phyloP scores from a whole-genome alignment of 352 stramenopile genomes.

The Globisporangium sylvaticum region DNA sequence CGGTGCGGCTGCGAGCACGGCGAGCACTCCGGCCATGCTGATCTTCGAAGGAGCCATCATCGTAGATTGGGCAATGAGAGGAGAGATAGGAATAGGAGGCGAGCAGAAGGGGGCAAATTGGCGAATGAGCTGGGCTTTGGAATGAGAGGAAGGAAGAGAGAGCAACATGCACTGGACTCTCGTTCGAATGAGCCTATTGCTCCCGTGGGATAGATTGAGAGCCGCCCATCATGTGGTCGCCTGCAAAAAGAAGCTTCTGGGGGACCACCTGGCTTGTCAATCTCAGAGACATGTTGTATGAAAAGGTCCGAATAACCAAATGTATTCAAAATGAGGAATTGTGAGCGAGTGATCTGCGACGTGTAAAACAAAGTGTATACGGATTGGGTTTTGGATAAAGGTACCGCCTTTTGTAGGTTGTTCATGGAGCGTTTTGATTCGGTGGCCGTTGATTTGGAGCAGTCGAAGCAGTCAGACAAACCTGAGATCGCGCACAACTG shows the following conservation, averaged over 20 bases:
- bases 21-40: constrained; percentile 1
- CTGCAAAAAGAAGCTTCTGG: constrained; percentile 2
- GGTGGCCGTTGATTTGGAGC: no score
- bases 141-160: not conserved
- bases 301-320: not conserved
- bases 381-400: no score
- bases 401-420: no score
- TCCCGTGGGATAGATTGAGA: not conserved
- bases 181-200: not conserved
- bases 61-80: not conserved
- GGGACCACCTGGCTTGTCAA: constrained; percentile 1
- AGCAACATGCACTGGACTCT: not conserved
- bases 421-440: no score
- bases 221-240: not conserved
- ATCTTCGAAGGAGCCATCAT: constrained; percentile 9
- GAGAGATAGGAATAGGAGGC: not conserved
- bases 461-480: no score
- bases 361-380: no score
- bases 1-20: constrained; percentile 1
- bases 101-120: constrained; percentile 8
- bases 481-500: no score
- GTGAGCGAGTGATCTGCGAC: no score
- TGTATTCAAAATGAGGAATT: not conserved
- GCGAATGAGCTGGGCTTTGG: constrained; percentile 6
- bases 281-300: not conserved